phyloP scores from a whole-genome alignment of 106 monocot genomes.

The Amphibolis antarctica region DNA sequence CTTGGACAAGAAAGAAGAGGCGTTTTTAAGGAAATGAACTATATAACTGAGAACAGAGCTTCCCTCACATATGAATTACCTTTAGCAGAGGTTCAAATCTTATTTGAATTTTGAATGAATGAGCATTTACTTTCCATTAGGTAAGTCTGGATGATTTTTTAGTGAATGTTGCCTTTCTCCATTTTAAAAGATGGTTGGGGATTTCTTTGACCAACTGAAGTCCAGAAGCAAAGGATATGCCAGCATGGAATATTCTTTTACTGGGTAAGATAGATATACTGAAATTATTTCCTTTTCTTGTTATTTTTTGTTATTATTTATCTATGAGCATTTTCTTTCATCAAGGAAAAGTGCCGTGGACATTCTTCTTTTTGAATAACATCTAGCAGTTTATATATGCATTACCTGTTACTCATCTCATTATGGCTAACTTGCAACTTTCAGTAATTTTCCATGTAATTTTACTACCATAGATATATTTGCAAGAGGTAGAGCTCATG shows the following conservation, averaged over 20 bases:
- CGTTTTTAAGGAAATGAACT: slow-evolving; percentile 86
- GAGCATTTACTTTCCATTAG: neutral
- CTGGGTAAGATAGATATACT: slow-evolving; percentile 47
- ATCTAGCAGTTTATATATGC: too few species aligned
- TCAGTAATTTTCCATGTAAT: too few species aligned
- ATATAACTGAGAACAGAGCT: slow-evolving; percentile 74
- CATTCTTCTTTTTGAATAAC: too few species aligned
- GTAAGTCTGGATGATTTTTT: neutral
- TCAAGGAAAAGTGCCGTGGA: too few species aligned
- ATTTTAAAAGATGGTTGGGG: slow-evolving; percentile 76
- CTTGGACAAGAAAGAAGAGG: slow-evolving; percentile 98
- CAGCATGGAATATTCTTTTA: slow-evolving; percentile 96
- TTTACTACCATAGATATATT: too few species aligned
- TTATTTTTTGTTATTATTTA: neutral
- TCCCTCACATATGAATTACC: slow-evolving; percentile 78
- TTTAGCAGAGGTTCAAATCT: slow-evolving; percentile 61
- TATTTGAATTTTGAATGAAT: neutral
- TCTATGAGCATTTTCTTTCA: neutral
- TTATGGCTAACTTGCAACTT: too few species aligned
- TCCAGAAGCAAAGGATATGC: slow-evolving; percentile 98
- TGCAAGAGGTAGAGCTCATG: too few species aligned
- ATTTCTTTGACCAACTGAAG: slow-evolving; percentile 96
- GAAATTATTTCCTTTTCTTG: neutral
- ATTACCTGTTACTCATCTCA: too few species aligned
- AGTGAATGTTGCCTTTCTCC: neutral